Percentiles rank a stretch among this genome's conserved stretches.
phyloP scores from a whole-genome alignment of 1,284 basidiomycete species.

The Blastosporella zonata region DNA sequence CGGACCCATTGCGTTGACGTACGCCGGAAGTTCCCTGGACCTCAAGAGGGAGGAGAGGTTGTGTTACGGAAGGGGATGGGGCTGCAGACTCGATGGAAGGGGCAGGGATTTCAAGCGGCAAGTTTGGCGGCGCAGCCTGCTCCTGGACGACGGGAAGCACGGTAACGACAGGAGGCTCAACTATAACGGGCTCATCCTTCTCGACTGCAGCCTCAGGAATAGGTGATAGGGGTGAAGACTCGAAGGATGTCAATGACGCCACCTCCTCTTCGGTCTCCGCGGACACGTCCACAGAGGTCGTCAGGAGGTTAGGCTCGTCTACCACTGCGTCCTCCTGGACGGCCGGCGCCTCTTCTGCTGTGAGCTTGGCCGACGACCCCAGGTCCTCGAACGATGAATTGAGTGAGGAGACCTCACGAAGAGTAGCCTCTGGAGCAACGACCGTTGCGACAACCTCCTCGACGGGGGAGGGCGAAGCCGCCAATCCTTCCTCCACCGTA shows the following conservation, averaged over 20 bases:
- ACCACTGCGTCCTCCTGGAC: background rate
- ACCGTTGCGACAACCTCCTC: background rate
- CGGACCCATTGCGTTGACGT: constrained; percentile 1
- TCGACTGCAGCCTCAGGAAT: background rate
- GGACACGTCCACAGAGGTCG: background rate
- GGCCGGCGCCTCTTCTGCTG: constrained; percentile 1
- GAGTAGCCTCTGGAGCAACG: background rate
- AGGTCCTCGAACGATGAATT: constrained; percentile 15
- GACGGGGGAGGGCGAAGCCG: background rate
- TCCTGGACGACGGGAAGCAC: background rate
- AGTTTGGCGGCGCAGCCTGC: background rate
- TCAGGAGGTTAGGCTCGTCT: background rate
- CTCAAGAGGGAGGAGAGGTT: constrained; percentile 9
- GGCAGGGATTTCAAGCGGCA: background rate
- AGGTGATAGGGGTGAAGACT: background rate
- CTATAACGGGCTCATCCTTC: background rate
- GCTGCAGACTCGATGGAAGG: constrained; percentile 6
- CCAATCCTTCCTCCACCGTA: background rate
- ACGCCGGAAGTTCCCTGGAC: constrained; percentile 2
- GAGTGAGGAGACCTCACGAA: constrained; percentile 8
- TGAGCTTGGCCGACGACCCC: background rate
- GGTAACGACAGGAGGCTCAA: background rate
- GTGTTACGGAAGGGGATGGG: constrained; percentile 8
- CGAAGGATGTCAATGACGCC: background rate
- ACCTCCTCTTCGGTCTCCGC: background rate